phyloP scores from a whole-genome alignment of 148 eudicot species.

The Rhododendron vialii region DNA sequence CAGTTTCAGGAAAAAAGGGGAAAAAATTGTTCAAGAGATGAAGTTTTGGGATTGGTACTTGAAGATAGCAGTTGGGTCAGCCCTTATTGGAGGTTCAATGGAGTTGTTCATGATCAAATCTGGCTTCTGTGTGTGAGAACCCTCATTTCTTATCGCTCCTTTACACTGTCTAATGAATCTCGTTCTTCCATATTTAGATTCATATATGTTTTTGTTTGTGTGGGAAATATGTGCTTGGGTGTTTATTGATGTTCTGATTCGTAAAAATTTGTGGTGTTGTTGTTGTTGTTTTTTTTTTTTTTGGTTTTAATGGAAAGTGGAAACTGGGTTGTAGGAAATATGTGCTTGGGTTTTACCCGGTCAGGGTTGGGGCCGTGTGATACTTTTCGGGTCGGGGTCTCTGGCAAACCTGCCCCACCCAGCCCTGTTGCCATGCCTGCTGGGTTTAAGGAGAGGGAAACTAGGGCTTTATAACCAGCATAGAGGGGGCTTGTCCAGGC shows the following conservation, averaged over 20 bases:
- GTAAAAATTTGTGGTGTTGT: neutral
- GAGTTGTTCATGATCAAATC: conserved; percentile 93
- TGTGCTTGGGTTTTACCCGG: neutral
- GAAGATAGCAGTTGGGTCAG: conserved; percentile 64
- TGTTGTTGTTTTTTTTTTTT: no score
- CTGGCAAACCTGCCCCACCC: neutral
- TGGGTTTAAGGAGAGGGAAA: neutral
- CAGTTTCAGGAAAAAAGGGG: neutral
- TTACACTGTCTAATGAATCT: neutral
- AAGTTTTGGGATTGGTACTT: conserved; percentile 80
- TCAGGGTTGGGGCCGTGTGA: neutral
- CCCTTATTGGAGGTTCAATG: conserved; percentile 80
- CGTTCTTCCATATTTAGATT: neutral
- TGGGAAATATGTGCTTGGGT: neutral
- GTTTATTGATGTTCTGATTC: neutral
- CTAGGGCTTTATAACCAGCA: no score
- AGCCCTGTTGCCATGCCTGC: neutral
- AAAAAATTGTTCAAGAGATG: conserved; percentile 25
- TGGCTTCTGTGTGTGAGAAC: conserved; percentile 81
- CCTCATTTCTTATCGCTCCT: conserved; percentile 24
- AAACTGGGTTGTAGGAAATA: neutral
- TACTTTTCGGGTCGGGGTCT: neutral
- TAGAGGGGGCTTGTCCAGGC: no score
- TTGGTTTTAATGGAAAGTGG: neutral
- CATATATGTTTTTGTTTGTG: neutral